These are phyloP conservation scores for Dioscorea zingiberensis DNA, from an alignment of 106 monocot species.

Conservation along the genomic window DNA sequence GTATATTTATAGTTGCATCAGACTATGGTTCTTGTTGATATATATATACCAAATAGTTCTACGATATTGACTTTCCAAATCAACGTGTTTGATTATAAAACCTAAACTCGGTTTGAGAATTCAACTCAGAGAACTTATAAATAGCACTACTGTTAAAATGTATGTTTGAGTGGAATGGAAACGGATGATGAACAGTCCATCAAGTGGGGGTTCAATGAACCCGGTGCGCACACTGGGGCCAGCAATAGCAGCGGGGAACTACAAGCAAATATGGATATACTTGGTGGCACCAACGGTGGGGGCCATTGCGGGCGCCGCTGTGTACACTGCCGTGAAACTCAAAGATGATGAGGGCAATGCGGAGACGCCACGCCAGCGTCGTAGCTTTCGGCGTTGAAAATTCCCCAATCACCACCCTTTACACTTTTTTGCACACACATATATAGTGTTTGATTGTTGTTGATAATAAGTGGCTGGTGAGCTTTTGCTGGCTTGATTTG, in stretches of 20 bases:
- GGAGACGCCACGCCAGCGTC: slow-evolving; percentile 15
- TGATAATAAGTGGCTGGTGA: background rate
- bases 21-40: no score
- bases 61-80: no score
- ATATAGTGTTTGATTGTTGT: background rate
- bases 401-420: no score
- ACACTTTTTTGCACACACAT: no score
- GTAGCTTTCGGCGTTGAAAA: slow-evolving; percentile 63
- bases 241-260: slow-evolving; percentile 81
- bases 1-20: no score
- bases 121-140: no score
- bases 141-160: no score
- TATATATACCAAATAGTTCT: no score
- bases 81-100: no score
- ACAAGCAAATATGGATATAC: slow-evolving; percentile 87
- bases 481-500: background rate
- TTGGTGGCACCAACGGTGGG: slow-evolving; percentile 63
- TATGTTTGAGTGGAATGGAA: background rate
- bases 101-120: no score
- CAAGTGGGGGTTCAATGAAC: slow-evolving; percentile 88
- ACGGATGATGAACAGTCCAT: slow-evolving; percentile 28
- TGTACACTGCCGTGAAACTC: slow-evolving; percentile 74
- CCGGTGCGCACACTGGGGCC: slow-evolving; percentile 90
- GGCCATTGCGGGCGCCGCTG: slow-evolving; percentile 57
- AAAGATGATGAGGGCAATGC: slow-evolving; percentile 24